phyloP scores from a whole-genome alignment of 2,329 filamentous ascomycete genomes.

The Ophiosphaerella herpotricha region DNA sequence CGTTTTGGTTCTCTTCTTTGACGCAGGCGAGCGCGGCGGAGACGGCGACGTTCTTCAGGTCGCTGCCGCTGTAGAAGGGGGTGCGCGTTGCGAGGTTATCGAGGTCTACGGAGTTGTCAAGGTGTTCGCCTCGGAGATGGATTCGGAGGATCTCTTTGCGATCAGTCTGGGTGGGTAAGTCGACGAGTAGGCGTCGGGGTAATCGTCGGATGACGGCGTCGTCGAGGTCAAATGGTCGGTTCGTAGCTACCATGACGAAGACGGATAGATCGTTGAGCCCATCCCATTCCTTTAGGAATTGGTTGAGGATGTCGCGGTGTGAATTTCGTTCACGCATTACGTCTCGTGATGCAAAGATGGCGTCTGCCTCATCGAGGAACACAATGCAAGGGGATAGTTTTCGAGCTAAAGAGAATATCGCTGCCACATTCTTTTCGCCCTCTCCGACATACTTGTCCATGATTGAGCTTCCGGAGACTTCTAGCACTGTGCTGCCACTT shows the following conservation, averaged over 20 bases:
- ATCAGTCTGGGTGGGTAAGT: slow-evolving; percentile 70
- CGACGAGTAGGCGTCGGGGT: slow-evolving; percentile 73
- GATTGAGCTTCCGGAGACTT: slow-evolving; percentile 87
- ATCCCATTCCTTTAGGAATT: slow-evolving; percentile 97
- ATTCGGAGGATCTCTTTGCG: slow-evolving; percentile 71
- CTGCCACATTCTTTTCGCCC: slow-evolving; percentile 90
- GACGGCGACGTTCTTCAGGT: slow-evolving; percentile 82
- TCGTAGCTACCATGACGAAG: slow-evolving; percentile 98
- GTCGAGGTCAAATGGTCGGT: slow-evolving; percentile 92
- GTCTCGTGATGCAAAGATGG: slow-evolving; percentile 80
- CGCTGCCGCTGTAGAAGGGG: slow-evolving; percentile 79
- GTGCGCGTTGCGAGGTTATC: slow-evolving; percentile 68
- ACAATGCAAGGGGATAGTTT: slow-evolving; percentile 91
- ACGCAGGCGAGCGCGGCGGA: slow-evolving; percentile 79
- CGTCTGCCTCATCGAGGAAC: slow-evolving; percentile 96
- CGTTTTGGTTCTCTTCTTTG: slow-evolving; percentile 67
- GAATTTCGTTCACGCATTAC: slow-evolving; percentile 67
- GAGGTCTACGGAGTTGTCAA: slow-evolving; percentile 66
- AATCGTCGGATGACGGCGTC: slow-evolving; percentile 80
- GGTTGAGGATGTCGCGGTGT: slow-evolving; percentile 90
- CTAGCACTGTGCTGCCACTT: slow-evolving; percentile 71
- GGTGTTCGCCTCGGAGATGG: slow-evolving; percentile 69
- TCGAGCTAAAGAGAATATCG: slow-evolving; percentile 87
- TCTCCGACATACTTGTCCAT: slow-evolving; percentile 97
- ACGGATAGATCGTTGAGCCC: slow-evolving; percentile 81